These are phyloP conservation scores for Eutypa lata DNA, from an alignment of 2,329 filamentous ascomycete species.

Conservation along the genomic window DNA sequence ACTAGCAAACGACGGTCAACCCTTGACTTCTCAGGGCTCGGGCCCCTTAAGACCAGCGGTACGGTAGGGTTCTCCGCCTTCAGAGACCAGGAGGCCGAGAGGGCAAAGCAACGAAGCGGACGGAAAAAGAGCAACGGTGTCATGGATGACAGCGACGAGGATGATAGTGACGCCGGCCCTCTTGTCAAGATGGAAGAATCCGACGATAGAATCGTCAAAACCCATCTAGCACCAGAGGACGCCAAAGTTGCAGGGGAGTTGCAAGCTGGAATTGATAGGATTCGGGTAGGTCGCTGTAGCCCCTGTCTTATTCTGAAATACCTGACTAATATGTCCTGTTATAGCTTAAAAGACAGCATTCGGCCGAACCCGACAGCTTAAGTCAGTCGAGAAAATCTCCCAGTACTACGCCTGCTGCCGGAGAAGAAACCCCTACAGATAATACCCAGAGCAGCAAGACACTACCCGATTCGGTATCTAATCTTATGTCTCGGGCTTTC, in stretches of 20 bases:
- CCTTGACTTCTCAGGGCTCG: constrained; percentile 80
- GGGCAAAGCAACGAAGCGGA: constrained; percentile 54
- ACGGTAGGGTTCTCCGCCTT: constrained; percentile 89
- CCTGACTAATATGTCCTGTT: constrained; percentile 20
- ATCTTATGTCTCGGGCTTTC: constrained; percentile 41
- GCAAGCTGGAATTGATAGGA: constrained; percentile 76
- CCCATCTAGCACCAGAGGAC: constrained; percentile 66
- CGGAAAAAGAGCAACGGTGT: constrained; percentile 62
- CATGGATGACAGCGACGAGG: constrained; percentile 68
- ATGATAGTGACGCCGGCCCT: constrained; percentile 62
- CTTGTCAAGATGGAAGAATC: constrained; percentile 64
- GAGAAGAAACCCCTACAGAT: constrained; percentile 40
- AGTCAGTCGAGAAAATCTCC: constrained; percentile 42
- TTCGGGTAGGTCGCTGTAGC: constrained; percentile 57
- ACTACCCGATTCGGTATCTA: constrained; percentile 28
- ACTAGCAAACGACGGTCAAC: constrained; percentile 75
- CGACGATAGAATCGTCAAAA: constrained; percentile 58
- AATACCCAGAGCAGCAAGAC: constrained; percentile 29
- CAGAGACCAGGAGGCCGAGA: constrained; percentile 64
- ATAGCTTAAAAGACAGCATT: constrained; percentile 79
- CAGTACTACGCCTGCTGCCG: constrained; percentile 37
- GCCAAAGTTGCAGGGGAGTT: constrained; percentile 70
- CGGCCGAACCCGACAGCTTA: constrained; percentile 61
- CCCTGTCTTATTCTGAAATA: neutral
- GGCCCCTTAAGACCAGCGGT: constrained; percentile 79